phyloP scores from a whole-genome alignment of 345 rosid species.

The Pseudoturritis turrita region DNA sequence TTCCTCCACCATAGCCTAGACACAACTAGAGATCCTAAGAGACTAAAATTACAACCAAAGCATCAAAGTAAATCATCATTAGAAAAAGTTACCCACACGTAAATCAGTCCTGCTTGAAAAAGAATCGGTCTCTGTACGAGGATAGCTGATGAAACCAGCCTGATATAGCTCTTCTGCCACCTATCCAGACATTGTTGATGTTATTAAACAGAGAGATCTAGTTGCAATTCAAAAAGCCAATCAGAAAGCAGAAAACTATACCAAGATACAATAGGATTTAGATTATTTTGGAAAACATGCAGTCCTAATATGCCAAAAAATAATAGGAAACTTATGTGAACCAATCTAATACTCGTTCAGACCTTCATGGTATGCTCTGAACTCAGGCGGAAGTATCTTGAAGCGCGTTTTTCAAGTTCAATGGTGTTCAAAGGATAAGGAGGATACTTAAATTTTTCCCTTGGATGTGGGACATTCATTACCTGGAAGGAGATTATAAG shows the following conservation, averaged over 20 bases:
- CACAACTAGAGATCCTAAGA: slow-evolving; percentile 26
- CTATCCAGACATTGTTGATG: slow-evolving; percentile 39
- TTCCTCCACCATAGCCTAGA: slow-evolving; percentile 76
- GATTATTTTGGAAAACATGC: not conserved
- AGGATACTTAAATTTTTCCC: slow-evolving; percentile 78
- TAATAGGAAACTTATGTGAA: not conserved
- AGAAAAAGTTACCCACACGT: slow-evolving; percentile 62
- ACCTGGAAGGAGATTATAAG: slow-evolving; percentile 47
- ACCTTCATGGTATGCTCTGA: slow-evolving; percentile 98
- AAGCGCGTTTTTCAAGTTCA: slow-evolving; percentile 97
- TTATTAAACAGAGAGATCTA: not conserved
- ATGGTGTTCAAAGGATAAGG: slow-evolving; percentile 93
- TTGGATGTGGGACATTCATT: slow-evolving; percentile 62
- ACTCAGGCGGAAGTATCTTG: slow-evolving; percentile 88
- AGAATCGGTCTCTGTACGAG: slow-evolving; percentile 94
- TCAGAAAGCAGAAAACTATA: slow-evolving; percentile 16
- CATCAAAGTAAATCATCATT: slow-evolving; percentile 5
- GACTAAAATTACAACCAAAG: slow-evolving; percentile 15
- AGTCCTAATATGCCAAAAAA: slow-evolving; percentile 1
- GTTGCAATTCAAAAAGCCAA: not conserved
- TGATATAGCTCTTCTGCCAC: slow-evolving; percentile 98
- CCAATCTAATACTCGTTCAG: not conserved
- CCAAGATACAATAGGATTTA: not conserved
- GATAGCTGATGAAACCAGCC: slow-evolving; percentile 97
- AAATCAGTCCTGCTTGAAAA: slow-evolving; percentile 87